Conservation (phyloP, 495 filamentous ascomycete genomes). For the Ramalina intermedia region DNA sequence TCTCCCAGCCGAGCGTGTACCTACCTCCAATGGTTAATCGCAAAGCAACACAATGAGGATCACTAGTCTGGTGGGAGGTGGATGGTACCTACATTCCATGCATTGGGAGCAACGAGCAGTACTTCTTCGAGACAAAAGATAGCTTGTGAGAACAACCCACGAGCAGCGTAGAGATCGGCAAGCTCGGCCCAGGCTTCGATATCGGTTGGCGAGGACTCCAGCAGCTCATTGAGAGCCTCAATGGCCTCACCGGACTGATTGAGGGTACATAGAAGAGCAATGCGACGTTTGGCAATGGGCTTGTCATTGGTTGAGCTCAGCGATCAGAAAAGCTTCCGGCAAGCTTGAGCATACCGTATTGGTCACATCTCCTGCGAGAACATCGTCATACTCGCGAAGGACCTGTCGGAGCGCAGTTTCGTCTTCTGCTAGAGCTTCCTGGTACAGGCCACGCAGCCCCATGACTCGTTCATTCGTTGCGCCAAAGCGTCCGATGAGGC, state of each 20-base stretch:
- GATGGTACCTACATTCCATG: slow-evolving; percentile 64
- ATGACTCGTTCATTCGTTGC: slow-evolving; percentile 66
- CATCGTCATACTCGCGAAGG: slow-evolving; percentile 60
- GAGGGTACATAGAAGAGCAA: slow-evolving; percentile 64
- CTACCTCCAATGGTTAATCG: slow-evolving; percentile 27
- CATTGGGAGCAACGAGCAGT: slow-evolving; percentile 73
- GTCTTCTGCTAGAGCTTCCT: slow-evolving; percentile 67
- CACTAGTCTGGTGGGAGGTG: not conserved
- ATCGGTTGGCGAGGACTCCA: slow-evolving; percentile 78
- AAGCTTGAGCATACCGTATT: slow-evolving; percentile 50
- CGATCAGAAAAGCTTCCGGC: not conserved
- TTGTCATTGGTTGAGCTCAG: slow-evolving; percentile 19
- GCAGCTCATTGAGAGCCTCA: slow-evolving; percentile 51
- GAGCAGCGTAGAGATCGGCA: slow-evolving; percentile 64
- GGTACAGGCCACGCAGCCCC: slow-evolving; percentile 66
- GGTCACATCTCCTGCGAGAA: slow-evolving; percentile 57
- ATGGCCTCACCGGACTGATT: slow-evolving; percentile 57
- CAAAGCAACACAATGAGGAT: no score
- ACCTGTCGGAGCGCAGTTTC: slow-evolving; percentile 47
- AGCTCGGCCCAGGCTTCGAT: slow-evolving; percentile 91
- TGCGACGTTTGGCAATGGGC: slow-evolving; percentile 76
- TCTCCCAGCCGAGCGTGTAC: slow-evolving; percentile 83
- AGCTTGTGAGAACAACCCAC: slow-evolving; percentile 65
- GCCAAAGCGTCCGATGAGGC: slow-evolving; percentile 67
- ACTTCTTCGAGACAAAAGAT: slow-evolving; percentile 86